phyloP scores from a whole-genome alignment of 2,329 filamentous ascomycete genomes.

The Exophiala sp. region DNA sequence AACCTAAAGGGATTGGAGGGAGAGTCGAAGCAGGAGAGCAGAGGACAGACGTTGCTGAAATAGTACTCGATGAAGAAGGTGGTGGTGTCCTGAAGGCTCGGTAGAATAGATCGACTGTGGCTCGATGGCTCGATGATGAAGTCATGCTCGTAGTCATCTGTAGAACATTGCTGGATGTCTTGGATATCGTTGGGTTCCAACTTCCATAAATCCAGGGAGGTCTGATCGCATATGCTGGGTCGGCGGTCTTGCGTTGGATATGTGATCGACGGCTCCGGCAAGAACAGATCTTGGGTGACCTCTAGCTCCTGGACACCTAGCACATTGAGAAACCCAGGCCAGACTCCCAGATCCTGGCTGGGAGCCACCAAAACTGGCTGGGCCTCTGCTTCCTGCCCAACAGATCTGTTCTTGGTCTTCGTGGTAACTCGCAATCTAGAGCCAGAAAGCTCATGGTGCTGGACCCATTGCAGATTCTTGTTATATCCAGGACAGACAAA shows the following conservation, averaged over 20 bases:
- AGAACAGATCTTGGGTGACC: neutral
- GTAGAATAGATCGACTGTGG: neutral
- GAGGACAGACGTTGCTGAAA: constrained; percentile 1
- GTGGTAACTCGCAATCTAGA: neutral
- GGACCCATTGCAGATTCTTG: neutral
- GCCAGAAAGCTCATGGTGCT: neutral
- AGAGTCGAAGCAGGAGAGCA: neutral
- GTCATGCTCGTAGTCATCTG: too few species aligned
- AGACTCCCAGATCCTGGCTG: too few species aligned
- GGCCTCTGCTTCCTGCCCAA: too few species aligned
- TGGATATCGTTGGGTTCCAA: too few species aligned
- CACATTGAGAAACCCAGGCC: too few species aligned
- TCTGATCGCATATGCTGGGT: too few species aligned
- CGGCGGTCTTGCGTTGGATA: too few species aligned
- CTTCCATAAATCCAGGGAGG: too few species aligned
- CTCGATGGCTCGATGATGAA: too few species aligned
- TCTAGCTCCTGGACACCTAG: neutral
- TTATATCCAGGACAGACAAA: neutral
- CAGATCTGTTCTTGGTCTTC: neutral
- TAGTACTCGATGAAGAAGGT: neutral
- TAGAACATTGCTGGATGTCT: too few species aligned
- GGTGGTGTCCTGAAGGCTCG: neutral
- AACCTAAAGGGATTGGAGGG: neutral
- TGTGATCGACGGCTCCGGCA: too few species aligned
- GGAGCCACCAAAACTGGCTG: too few species aligned